Evolutionary conservation across 2,329 filamentous ascomycete species (phyloP).

Genomic region (Sporothrix curviconia): DNA sequence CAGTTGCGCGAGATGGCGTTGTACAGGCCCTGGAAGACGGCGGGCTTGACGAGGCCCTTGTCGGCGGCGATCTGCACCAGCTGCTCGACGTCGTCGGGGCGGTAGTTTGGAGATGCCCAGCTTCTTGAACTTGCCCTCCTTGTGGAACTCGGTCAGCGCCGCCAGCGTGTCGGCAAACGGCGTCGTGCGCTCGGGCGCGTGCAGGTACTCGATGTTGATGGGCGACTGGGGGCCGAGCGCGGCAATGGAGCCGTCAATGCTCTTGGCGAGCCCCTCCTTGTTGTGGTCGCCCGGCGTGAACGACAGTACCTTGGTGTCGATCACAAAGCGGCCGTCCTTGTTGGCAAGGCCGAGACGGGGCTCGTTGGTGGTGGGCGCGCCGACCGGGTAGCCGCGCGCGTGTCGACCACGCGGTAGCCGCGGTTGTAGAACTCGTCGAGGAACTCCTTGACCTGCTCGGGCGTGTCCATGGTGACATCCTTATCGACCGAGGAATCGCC

Average conservation of each 20-base stretch:
- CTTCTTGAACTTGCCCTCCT: slow-evolving; percentile 32
- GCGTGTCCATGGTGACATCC: slow-evolving; percentile 12
- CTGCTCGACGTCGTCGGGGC: slow-evolving; percentile 31
- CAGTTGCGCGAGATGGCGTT: slow-evolving; percentile 31
- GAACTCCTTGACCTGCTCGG: slow-evolving; percentile 23
- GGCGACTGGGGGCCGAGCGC: slow-evolving; percentile 21
- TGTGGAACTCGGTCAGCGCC: slow-evolving; percentile 31
- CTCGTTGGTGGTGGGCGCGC: slow-evolving; percentile 26
- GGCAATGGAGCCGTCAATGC: slow-evolving; percentile 29
- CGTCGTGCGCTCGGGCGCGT: slow-evolving; percentile 34
- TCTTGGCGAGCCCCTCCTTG: slow-evolving; percentile 24
- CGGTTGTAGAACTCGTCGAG: slow-evolving; percentile 22
- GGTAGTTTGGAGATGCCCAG: slow-evolving; percentile 37
- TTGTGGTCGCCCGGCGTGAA: slow-evolving; percentile 24
- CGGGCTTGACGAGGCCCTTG: slow-evolving; percentile 29
- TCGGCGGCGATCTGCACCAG: slow-evolving; percentile 29
- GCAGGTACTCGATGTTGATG: slow-evolving; percentile 35
- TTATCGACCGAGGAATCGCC: not conserved
- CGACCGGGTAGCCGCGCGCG: slow-evolving; percentile 28
- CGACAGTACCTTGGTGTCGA: slow-evolving; percentile 33
- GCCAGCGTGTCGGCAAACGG: slow-evolving; percentile 33
- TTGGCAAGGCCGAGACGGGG: slow-evolving; percentile 24
- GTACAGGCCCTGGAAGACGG: slow-evolving; percentile 36
- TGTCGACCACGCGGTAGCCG: slow-evolving; percentile 28
- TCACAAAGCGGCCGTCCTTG: slow-evolving; percentile 26